A percentile compares a stretch with the other conserved stretches of the same genome.
These are phyloP conservation scores for Cytospora mali DNA, from an alignment of 2,329 filamentous ascomycete genomes.

Conservation along the genomic window DNA sequence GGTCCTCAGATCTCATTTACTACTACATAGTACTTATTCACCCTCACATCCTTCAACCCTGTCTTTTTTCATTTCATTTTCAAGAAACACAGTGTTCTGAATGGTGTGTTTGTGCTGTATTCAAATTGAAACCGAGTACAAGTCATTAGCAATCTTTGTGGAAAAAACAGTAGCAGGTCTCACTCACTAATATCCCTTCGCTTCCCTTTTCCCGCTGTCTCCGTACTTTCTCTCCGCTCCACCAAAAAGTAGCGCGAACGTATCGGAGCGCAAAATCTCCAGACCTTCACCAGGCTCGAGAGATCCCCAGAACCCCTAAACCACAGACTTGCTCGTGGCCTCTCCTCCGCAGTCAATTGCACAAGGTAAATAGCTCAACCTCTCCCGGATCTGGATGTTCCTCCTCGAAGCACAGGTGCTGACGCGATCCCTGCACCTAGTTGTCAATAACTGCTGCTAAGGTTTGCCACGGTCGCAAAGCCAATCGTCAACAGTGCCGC, in stretches of 20 bases:
- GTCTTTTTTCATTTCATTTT: not conserved
- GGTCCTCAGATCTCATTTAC: not conserved
- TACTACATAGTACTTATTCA: not conserved
- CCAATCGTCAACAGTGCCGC: slow-evolving; percentile 10
- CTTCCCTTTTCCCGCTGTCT: slow-evolving; percentile 1
- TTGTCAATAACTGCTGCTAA: slow-evolving; percentile 13
- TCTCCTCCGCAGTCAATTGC: slow-evolving; percentile 4
- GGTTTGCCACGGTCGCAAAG: slow-evolving; percentile 23
- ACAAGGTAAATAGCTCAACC: slow-evolving; percentile 10
- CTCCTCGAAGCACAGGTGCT: slow-evolving; percentile 15
- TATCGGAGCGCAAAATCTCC: slow-evolving; percentile 23
- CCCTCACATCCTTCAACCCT: not conserved
- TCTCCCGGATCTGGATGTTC: not conserved
- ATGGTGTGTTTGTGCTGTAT: not conserved
- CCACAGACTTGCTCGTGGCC: not conserved
- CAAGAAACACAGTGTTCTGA: not conserved
- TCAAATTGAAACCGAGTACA: not conserved
- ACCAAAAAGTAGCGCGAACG: slow-evolving; percentile 18
- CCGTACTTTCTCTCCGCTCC: slow-evolving; percentile 21
- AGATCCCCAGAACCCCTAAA: not conserved
- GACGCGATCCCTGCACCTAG: slow-evolving; percentile 18
- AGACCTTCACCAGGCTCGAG: slow-evolving; percentile 13
- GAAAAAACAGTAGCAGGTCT: not conserved
- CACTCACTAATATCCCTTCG: not conserved
- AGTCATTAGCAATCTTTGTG: not conserved